phyloP scores from a whole-genome alignment of 257 asterid species.

The Osmanthus fragrans region DNA sequence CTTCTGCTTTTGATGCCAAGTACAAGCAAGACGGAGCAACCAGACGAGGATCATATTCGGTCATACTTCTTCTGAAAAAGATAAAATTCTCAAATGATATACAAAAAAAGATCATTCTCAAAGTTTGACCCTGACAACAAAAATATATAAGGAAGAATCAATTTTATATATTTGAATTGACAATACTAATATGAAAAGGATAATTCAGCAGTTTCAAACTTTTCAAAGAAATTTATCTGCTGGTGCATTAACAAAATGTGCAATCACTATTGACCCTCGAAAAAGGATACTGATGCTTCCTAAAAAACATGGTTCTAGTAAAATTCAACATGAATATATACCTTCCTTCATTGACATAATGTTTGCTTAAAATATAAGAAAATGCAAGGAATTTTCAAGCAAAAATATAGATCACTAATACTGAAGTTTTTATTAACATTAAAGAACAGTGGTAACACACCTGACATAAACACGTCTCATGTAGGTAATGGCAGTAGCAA shows the following conservation, averaged over 20 bases:
- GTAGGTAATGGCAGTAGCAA: conserved; percentile 89
- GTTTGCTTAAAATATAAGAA: neutral
- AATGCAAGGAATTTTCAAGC: conserved; percentile 9
- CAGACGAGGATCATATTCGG: conserved; percentile 88
- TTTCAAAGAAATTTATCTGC: neutral
- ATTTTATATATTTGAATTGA: neutral
- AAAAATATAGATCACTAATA: conserved; percentile 7
- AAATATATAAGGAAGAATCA: neutral
- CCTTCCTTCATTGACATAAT: neutral
- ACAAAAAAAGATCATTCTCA: neutral
- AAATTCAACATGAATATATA: neutral
- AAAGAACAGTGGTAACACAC: too few relatives aligned
- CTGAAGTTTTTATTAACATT: too few relatives aligned
- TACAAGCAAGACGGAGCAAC: conserved; percentile 95
- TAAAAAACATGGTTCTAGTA: neutral
- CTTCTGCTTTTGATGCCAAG: conserved; percentile 98
- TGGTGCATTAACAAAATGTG: neutral
- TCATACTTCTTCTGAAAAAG: conserved; percentile 76
- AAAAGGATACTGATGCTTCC: neutral
- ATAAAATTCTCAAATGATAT: neutral
- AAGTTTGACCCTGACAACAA: neutral
- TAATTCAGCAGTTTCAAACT: neutral
- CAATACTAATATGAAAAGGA: neutral
- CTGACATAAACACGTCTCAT: conserved; percentile 92
- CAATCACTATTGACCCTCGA: neutral